Conservation (phyloP, 345 rosid species). For the Gossypium thurberi region DNA sequence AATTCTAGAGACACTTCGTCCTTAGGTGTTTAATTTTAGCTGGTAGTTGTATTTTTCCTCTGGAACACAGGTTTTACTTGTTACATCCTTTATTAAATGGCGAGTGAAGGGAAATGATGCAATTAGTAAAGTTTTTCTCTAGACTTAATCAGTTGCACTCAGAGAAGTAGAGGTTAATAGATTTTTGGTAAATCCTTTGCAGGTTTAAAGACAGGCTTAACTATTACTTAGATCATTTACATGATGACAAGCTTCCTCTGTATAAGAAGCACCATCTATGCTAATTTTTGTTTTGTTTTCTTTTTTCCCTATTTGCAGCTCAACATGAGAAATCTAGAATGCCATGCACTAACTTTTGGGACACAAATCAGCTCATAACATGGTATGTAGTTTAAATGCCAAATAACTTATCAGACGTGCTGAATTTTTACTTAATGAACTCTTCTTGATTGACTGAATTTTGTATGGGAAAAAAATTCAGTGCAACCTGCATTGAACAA, state of each 20-base stretch:
- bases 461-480: background rate
- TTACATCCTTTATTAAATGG: background rate
- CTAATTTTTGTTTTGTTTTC: background rate
- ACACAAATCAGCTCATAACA: conserved; percentile 30
- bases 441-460: background rate
- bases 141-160: background rate
- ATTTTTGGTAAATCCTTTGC: background rate
- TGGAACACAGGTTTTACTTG: background rate
- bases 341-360: conserved; percentile 70
- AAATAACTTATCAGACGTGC: background rate
- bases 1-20: background rate
- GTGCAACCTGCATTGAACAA: background rate
- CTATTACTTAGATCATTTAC: background rate
- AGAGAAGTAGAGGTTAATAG: background rate
- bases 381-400: conserved; percentile 3
- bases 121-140: background rate
- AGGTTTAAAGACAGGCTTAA: background rate
- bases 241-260: background rate
- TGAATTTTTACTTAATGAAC: background rate
- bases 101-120: background rate
- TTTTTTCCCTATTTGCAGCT: conserved; percentile 35
- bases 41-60: background rate
- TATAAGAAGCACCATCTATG: background rate
- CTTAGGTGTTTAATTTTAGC: background rate
- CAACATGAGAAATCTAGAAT: conserved; percentile 70